Percentiles rank a stretch among this genome's conserved stretches.
Conservation (phyloP, 345 rosid species). For the Draba incana region DNA sequence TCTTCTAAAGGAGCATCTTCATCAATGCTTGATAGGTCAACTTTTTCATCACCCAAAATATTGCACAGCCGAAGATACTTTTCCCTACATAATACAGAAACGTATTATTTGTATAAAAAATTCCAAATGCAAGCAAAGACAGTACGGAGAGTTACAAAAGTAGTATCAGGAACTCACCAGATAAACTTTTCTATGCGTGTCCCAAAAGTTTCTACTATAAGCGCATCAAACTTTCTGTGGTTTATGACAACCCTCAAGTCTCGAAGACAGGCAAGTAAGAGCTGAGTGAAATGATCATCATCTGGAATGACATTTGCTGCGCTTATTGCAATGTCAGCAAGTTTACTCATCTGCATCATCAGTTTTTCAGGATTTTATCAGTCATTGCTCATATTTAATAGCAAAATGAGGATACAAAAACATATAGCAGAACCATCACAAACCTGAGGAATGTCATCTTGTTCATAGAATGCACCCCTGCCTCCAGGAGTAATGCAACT, state of each 20-base stretch:
- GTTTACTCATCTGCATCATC: slow-evolving; percentile 74
- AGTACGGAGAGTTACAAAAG: slow-evolving; percentile 2
- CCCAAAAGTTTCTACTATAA: slow-evolving; percentile 90
- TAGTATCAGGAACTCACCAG: slow-evolving; percentile 50
- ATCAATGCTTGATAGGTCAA: slow-evolving; percentile 74
- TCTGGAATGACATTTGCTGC: slow-evolving; percentile 63
- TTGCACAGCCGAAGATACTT: slow-evolving; percentile 88
- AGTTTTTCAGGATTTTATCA: slow-evolving; percentile 30
- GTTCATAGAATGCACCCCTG: slow-evolving; percentile 72
- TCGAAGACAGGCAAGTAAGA: slow-evolving; percentile 67
- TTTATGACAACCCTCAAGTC: slow-evolving; percentile 64
- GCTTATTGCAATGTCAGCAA: slow-evolving; percentile 88
- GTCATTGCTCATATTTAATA: slow-evolving; percentile 12
- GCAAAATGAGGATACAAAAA: slow-evolving; percentile 1
- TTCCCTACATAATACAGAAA: slow-evolving; percentile 55
- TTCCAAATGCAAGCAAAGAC: background rate
- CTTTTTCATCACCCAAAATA: slow-evolving; percentile 69
- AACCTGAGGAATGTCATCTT: slow-evolving; percentile 82
- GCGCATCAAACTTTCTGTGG: slow-evolving; percentile 79
- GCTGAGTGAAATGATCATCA: slow-evolving; percentile 60
- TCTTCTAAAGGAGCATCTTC: slow-evolving; percentile 88
- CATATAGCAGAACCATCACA: slow-evolving; percentile 16
- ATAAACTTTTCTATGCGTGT: slow-evolving; percentile 83
- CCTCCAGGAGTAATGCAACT: slow-evolving; percentile 92
- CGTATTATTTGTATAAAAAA: background rate